phyloP scores from a whole-genome alignment of 129 eudicot species.

The Ambrosia trifida region DNA sequence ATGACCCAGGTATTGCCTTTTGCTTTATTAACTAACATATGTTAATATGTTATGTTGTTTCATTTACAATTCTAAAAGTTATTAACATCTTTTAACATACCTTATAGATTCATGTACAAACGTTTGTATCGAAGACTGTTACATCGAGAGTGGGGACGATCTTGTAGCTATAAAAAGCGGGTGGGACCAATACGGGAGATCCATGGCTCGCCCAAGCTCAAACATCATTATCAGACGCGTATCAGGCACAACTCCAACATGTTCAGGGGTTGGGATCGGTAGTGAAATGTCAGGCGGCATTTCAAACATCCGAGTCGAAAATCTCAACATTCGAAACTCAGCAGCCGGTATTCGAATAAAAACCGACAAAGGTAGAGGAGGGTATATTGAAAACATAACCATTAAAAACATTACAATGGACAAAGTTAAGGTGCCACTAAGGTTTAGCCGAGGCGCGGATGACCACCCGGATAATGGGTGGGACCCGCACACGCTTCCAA shows the following conservation, averaged over 20 bases:
- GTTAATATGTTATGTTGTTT: not conserved
- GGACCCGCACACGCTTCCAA: conserved; percentile 81
- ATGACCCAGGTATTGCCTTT: conserved; percentile 80
- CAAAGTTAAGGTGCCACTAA: conserved; percentile 79
- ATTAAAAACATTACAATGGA: conserved; percentile 69
- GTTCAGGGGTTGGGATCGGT: conserved; percentile 97
- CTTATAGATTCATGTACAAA: conserved; percentile 78
- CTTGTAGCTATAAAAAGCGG: conserved; percentile 96
- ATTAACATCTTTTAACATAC: not conserved
- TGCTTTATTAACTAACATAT: not conserved
- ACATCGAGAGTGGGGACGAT: conserved; percentile 96
- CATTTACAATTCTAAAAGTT: not conserved
- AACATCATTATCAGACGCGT: conserved; percentile 82
- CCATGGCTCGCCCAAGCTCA: conserved; percentile 75
- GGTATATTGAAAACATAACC: conserved; percentile 73
- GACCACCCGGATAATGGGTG: conserved; percentile 86
- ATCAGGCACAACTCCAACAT: conserved; percentile 95
- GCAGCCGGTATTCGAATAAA: conserved; percentile 93
- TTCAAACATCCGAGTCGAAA: conserved; percentile 60
- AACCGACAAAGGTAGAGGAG: conserved; percentile 94
- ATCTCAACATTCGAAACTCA: conserved; percentile 68
- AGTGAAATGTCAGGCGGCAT: conserved; percentile 99
- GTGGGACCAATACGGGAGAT: conserved; percentile 95
- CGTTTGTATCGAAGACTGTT: conserved; percentile 92
- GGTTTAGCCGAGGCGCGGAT: conserved; percentile 88